A percentile compares a stretch with the other conserved stretches of the same genome.
phyloP scores from a whole-genome alignment of 106 monocot species.

The Dactylorhiza incarnata region DNA sequence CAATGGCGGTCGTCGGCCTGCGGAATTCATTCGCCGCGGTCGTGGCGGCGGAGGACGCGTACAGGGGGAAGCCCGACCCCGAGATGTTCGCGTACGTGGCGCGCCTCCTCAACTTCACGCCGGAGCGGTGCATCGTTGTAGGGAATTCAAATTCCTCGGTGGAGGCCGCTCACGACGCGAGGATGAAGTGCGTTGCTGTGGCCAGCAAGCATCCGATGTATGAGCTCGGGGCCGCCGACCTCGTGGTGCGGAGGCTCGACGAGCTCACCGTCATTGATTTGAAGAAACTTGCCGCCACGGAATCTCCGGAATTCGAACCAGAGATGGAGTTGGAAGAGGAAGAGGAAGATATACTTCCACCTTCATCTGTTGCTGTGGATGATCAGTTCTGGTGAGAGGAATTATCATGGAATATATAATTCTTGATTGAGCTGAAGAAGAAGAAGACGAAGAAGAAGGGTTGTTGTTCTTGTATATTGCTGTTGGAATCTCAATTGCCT shows the following conservation, averaged over 20 bases:
- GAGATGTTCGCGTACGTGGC: conserved; percentile 89
- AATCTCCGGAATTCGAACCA: conserved; percentile 56
- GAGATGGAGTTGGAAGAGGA: conserved; percentile 62
- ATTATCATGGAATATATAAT: background rate
- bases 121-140: conserved; percentile 87
- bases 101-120: conserved; percentile 69
- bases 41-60: conserved; percentile 78
- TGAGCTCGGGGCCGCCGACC: conserved; percentile 79
- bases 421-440: background rate
- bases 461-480: background rate
- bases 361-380: conserved; percentile 48
- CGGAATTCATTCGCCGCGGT: conserved; percentile 36
- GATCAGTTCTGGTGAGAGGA: conserved; percentile 50
- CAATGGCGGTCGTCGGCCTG: conserved; percentile 57
- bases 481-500: background rate
- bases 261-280: conserved; percentile 79
- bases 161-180: conserved; percentile 86
- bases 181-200: conserved; percentile 92
- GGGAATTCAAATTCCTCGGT: conserved; percentile 88
- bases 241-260: conserved; percentile 61
- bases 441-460: background rate
- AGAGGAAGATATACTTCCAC: conserved; percentile 24
- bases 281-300: conserved; percentile 76
- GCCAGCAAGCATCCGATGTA: conserved; percentile 79
- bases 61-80: conserved; percentile 88